These are phyloP conservation scores for Zygnema circumcarinatum DNA, from an alignment of 139 green algal genomes.

Conservation along the genomic window DNA sequence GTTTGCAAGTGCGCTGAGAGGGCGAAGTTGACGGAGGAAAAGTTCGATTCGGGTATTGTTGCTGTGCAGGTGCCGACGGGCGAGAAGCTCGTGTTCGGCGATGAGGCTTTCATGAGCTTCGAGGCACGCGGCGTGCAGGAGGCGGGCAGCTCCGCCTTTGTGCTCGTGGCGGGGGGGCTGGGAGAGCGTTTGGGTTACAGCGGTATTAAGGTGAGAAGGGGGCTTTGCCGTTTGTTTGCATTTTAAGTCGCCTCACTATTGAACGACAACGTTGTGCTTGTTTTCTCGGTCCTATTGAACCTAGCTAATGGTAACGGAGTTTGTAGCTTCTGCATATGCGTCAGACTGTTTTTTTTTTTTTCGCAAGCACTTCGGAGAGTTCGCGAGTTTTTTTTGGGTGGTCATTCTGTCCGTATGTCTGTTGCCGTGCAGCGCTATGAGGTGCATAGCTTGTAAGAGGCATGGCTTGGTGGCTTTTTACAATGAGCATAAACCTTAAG, in stretches of 20 bases:
- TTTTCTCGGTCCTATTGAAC: background rate
- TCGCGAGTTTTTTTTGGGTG: too few relatives aligned
- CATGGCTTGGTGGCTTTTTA: too few relatives aligned
- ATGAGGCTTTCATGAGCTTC: constrained; percentile 68
- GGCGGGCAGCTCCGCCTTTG: constrained; percentile 78
- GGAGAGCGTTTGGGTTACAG: constrained; percentile 94
- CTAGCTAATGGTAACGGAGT: background rate
- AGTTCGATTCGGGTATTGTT: too few relatives aligned
- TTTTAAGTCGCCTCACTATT: background rate
- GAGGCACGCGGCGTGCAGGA: constrained; percentile 68
- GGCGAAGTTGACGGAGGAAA: too few relatives aligned
- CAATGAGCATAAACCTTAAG: too few relatives aligned
- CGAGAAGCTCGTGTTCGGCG: constrained; percentile 81
- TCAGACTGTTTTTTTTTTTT: too few relatives aligned
- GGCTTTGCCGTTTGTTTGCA: constrained; percentile 1
- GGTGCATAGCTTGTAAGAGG: too few relatives aligned
- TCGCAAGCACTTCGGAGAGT: too few relatives aligned
- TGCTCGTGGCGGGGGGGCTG: constrained; percentile 96
- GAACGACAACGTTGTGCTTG: background rate
- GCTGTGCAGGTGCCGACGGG: constrained; percentile 80
- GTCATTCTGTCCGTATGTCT: too few relatives aligned
- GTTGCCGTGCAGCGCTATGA: too few relatives aligned
- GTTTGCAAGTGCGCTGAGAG: too few relatives aligned
- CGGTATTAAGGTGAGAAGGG: constrained; percentile 91
- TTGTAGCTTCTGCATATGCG: too few relatives aligned